Percentiles rank a stretch among this genome's conserved stretches.
Evolutionary conservation across 306 rosid species (phyloP).

Genomic region (Castanea mollissima): DNA sequence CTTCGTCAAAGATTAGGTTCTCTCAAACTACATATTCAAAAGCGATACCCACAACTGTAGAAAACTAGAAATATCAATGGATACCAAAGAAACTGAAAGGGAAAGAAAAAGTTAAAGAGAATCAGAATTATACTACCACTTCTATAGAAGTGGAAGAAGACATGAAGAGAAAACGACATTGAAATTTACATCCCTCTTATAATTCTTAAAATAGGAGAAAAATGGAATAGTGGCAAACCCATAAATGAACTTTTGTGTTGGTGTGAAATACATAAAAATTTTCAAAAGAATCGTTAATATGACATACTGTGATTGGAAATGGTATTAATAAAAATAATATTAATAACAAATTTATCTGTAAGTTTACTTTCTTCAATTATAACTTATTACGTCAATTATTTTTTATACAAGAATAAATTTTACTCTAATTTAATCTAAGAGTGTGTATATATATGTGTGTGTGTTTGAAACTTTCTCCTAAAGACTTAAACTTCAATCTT

Average conservation of each 20-base stretch:
- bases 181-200: not conserved
- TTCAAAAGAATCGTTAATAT: too few species aligned
- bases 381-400: too few species aligned
- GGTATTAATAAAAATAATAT: too few species aligned
- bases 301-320: too few species aligned
- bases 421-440: fast-evolving
- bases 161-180: not conserved
- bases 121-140: not conserved
- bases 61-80: not conserved
- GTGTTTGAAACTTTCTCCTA: fast-evolving
- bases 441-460: too few species aligned
- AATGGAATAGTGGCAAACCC: not conserved
- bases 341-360: too few species aligned
- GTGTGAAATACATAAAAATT: not conserved
- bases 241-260: not conserved
- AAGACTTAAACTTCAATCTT: fast-evolving
- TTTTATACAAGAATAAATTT: too few species aligned
- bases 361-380: too few species aligned
- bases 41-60: not conserved
- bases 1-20: not conserved
- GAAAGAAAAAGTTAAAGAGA: not conserved
- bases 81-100: not conserved
- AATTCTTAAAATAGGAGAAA: not conserved
- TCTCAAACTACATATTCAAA: not conserved
- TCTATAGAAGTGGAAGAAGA: not conserved